A percentile compares a stretch with the other conserved stretches of the same genome.
These are phyloP conservation scores for Boletus sp. DNA, from an alignment of 768 basidiomycete genomes.

Conservation along the genomic window DNA sequence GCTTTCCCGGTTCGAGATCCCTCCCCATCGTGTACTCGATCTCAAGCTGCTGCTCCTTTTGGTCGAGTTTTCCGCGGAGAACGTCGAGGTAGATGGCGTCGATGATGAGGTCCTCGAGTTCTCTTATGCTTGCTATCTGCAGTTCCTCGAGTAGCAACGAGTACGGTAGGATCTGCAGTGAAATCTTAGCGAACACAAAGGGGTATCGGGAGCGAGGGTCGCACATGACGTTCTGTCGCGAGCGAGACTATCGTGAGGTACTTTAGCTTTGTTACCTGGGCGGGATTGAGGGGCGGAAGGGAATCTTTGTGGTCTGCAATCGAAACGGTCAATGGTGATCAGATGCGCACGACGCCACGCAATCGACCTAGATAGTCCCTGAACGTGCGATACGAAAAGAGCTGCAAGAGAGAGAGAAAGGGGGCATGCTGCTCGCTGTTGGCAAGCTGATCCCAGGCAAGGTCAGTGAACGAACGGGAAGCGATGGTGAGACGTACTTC, in stretches of 20 bases:
- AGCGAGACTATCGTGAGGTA: conserved; percentile 89
- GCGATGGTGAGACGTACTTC: conserved; percentile 51
- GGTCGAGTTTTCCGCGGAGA: conserved; percentile 89
- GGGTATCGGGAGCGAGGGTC: conserved; percentile 24
- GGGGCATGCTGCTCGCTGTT: conserved; percentile 61
- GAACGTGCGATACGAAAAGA: conserved; percentile 91
- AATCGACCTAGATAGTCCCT: conserved; percentile 73
- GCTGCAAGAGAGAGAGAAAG: conserved; percentile 64
- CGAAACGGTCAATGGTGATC: conserved; percentile 3
- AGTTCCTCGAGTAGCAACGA: conserved; percentile 65
- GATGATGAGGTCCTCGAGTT: conserved; percentile 95
- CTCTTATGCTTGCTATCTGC: conserved; percentile 76
- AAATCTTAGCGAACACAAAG: not conserved
- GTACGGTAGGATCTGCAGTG: conserved; percentile 76
- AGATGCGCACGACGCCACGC: not conserved
- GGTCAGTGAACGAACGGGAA: not conserved
- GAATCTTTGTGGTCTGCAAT: conserved; percentile 59
- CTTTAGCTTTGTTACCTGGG: conserved; percentile 86
- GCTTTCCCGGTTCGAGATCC: conserved; percentile 77
- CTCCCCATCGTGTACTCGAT: conserved; percentile 92
- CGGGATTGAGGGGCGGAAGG: conserved; percentile 65
- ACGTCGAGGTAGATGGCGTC: conserved; percentile 93
- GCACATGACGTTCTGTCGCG: conserved; percentile 72
- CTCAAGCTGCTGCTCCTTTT: conserved; percentile 85
- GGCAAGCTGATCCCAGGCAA: conserved; percentile 51